phyloP scores from a whole-genome alignment of 768 basidiomycete species.

The Boletus subparvulus region DNA sequence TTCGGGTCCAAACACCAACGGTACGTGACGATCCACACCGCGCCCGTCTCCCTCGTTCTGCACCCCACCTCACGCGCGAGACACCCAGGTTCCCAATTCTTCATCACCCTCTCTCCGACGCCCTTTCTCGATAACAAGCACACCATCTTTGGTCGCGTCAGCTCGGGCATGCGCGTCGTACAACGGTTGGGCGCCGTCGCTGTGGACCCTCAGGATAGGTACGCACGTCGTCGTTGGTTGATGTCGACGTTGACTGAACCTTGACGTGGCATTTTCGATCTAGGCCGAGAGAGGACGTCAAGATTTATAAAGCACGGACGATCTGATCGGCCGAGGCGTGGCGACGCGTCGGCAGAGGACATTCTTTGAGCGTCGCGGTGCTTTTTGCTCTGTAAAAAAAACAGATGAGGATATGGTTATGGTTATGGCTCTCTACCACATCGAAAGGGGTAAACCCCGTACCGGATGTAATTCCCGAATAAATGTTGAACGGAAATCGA shows the following conservation, averaged over 20 bases:
- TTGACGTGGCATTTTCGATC: neutral
- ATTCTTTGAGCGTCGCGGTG: too few species aligned
- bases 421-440: too few species aligned
- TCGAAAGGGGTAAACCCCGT: too few species aligned
- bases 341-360: too few species aligned
- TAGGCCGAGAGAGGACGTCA: slow-evolving; percentile 76
- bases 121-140: slow-evolving; percentile 84
- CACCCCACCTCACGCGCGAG: slow-evolving; percentile 14
- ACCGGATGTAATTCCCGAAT: too few species aligned
- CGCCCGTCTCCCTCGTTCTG: neutral
- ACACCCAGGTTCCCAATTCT: slow-evolving; percentile 89
- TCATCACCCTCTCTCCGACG: slow-evolving; percentile 81
- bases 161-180: slow-evolving; percentile 87
- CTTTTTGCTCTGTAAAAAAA: too few species aligned
- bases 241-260: neutral
- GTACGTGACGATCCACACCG: slow-evolving; percentile 32
- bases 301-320: slow-evolving; percentile 74
- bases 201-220: slow-evolving; percentile 84
- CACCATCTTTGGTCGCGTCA: slow-evolving; percentile 89
- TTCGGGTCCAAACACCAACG: slow-evolving; percentile 91
- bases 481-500: too few species aligned
- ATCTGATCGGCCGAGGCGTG: slow-evolving; percentile 3
- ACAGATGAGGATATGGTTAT: too few species aligned
- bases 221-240: neutral
- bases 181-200: slow-evolving; percentile 89